These are phyloP conservation scores for Rickenella mellea DNA, from an alignment of 768 basidiomycete species.

Conservation along the genomic window DNA sequence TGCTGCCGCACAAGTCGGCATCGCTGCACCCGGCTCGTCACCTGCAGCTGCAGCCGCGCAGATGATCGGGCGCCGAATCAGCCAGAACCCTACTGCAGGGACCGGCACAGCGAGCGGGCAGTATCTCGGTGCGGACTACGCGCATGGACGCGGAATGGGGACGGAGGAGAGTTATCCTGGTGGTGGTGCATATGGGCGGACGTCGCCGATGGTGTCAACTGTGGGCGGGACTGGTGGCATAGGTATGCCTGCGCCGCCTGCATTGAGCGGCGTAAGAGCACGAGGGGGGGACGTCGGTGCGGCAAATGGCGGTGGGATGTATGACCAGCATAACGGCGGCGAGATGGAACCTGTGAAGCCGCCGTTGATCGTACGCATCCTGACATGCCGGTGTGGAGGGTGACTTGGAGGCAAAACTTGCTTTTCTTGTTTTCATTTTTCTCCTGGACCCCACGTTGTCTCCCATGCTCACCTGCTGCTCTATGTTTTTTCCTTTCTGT, in stretches of 20 bases:
- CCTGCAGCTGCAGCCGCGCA: constrained; percentile 37
- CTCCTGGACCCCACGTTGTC: constrained; percentile 1
- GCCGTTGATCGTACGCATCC: constrained; percentile 43
- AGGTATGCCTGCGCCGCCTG: constrained; percentile 68
- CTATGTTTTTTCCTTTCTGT: background rate
- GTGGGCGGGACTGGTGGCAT: too few species aligned
- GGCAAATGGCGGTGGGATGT: constrained; percentile 45
- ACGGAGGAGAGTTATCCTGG: constrained; percentile 50
- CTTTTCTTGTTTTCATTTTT: background rate
- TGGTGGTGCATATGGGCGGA: constrained; percentile 62
- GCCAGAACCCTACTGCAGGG: constrained; percentile 36
- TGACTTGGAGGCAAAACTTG: constrained; percentile 31
- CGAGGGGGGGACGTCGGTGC: constrained; percentile 60
- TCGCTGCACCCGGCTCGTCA: constrained; percentile 41
- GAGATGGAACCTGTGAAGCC: constrained; percentile 42
- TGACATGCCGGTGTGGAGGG: constrained; percentile 81
- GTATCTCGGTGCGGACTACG: constrained; percentile 46
- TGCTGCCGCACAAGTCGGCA: constrained; percentile 63
- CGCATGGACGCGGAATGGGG: constrained; percentile 30
- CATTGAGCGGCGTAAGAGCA: constrained; percentile 64
- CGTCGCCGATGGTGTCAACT: constrained; percentile 74
- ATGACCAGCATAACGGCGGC: constrained; percentile 45
- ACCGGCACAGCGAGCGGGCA: constrained; percentile 26
- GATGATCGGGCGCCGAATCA: constrained; percentile 32
- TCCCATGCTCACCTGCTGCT: background rate